Percentiles rank a stretch among this genome's conserved stretches.
Conservation (phyloP, 192 early-diverging fungal genomes). For the Backusella circina region DNA sequence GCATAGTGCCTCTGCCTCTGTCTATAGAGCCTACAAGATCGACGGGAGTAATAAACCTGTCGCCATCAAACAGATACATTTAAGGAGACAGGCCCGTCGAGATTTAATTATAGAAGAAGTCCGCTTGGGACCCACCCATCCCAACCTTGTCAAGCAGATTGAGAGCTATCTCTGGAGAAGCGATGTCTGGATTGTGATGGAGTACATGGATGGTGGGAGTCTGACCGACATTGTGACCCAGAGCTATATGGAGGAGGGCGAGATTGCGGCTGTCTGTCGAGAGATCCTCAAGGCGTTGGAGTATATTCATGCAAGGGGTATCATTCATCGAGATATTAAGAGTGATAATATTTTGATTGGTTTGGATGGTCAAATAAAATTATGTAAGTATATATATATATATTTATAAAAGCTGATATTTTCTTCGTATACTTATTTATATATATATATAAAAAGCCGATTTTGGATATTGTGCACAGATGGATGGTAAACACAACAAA, state of each 20-base stretch:
- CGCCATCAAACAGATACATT: slow-evolving; percentile 94
- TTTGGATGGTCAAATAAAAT: slow-evolving; percentile 66
- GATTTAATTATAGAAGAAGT: slow-evolving; percentile 93
- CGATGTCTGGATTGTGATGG: slow-evolving; percentile 90
- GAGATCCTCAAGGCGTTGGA: slow-evolving; percentile 73
- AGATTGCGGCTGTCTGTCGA: slow-evolving; percentile 77
- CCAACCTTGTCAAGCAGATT: slow-evolving; percentile 84
- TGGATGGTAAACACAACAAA: slow-evolving; percentile 59
- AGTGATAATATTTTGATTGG: slow-evolving; percentile 78
- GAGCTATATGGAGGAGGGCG: slow-evolving; percentile 75
- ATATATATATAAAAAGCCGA: slow-evolving; percentile 51
- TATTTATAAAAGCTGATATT: neutral
- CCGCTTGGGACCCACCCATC: slow-evolving; percentile 72
- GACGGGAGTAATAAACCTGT: slow-evolving; percentile 57
- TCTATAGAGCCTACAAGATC: slow-evolving; percentile 77
- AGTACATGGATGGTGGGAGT: slow-evolving; percentile 88
- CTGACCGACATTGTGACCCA: slow-evolving; percentile 80
- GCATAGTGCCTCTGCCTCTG: slow-evolving; percentile 83
- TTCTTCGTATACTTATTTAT: too few relatives aligned
- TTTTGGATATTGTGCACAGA: slow-evolving; percentile 85
- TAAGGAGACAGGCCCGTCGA: slow-evolving; percentile 91
- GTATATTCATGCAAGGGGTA: slow-evolving; percentile 67
- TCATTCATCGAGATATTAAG: slow-evolving; percentile 90
- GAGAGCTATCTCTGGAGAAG: slow-evolving; percentile 73
- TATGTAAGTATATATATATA: slow-evolving; percentile 45